A percentile compares a stretch with the other conserved stretches of the same genome.
Evolutionary conservation across 1,139 yeast species (phyloP).

Genomic region (Saccharomyces hybrid): DNA sequence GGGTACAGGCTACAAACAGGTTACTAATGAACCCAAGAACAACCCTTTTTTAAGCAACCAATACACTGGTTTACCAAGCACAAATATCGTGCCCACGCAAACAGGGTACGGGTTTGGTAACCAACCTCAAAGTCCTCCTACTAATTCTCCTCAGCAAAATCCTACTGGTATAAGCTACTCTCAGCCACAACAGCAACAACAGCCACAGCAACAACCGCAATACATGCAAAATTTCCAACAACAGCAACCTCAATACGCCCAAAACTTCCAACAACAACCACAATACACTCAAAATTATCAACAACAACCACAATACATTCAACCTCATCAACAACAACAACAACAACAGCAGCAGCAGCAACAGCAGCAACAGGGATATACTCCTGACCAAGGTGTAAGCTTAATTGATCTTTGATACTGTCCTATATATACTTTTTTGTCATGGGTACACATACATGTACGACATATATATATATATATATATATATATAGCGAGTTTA

Average conservation of each 20-base stretch:
- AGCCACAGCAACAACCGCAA: conserved; percentile 2
- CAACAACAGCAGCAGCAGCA: conserved; percentile 31
- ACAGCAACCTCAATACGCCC: conserved; percentile 3
- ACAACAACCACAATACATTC: too few relatives aligned
- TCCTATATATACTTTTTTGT: background rate
- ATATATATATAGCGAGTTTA: background rate
- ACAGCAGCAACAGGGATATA: conserved; percentile 30
- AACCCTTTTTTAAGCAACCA: conserved; percentile 74
- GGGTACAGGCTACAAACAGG: conserved; percentile 70
- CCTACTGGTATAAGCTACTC: background rate
- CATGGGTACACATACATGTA: background rate
- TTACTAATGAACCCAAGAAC: conserved; percentile 35
- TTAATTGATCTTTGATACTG: conserved; percentile 32
- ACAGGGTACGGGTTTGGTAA: conserved; percentile 94
- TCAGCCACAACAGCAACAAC: conserved; percentile 27
- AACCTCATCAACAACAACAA: conserved; percentile 31
- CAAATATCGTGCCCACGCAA: conserved; percentile 53
- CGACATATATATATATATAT: background rate
- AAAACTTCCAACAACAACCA: conserved; percentile 5
- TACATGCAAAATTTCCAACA: conserved; percentile 1
- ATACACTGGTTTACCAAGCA: conserved; percentile 61
- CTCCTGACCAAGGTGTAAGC: conserved; percentile 29
- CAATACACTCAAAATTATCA: conserved; percentile 2
- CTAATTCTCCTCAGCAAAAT: background rate
- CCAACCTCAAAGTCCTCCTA: conserved; percentile 29